These are phyloP conservation scores for Aegilops bicornis DNA, from an alignment of 176 grass and related monocot species.

Conservation along the genomic window DNA sequence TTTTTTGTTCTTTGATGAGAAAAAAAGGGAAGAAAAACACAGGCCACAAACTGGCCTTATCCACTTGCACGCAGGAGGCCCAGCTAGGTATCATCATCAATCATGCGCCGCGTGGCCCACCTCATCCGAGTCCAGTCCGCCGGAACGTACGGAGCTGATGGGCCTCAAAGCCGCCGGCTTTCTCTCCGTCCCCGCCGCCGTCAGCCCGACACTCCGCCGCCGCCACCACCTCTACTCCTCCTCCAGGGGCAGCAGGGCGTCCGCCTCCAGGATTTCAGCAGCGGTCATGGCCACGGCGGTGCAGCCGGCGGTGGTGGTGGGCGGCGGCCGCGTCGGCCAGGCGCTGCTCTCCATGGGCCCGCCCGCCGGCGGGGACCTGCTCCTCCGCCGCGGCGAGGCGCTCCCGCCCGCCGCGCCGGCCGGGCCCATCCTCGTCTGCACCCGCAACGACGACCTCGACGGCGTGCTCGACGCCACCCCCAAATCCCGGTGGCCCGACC, in stretches of 20 bases:
- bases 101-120: no score
- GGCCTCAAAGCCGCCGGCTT: constrained; percentile 28
- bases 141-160: constrained; percentile 3
- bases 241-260: constrained; percentile 22
- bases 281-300: constrained; percentile 40
- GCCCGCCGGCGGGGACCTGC: constrained; percentile 41
- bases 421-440: constrained; percentile 80
- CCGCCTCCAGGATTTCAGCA: constrained; percentile 11
- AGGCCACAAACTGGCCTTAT: neutral
- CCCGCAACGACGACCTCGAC: constrained; percentile 95
- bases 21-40: neutral
- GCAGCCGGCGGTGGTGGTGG: constrained; percentile 74
- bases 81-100: no score
- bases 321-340: constrained; percentile 67
- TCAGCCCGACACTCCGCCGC: constrained; percentile 27
- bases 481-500: constrained; percentile 75
- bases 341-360: constrained; percentile 65
- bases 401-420: constrained; percentile 48
- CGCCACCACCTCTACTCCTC: constrained; percentile 2
- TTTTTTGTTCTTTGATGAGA: no score
- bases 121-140: no score
- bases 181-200: constrained; percentile 31
- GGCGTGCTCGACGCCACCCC: constrained; percentile 81
- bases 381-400: constrained; percentile 66
- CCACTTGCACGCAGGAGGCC: no score